Evolutionary conservation across 163 green algal genomes (phyloP).

Genomic region (Prototheca cutis): DNA sequence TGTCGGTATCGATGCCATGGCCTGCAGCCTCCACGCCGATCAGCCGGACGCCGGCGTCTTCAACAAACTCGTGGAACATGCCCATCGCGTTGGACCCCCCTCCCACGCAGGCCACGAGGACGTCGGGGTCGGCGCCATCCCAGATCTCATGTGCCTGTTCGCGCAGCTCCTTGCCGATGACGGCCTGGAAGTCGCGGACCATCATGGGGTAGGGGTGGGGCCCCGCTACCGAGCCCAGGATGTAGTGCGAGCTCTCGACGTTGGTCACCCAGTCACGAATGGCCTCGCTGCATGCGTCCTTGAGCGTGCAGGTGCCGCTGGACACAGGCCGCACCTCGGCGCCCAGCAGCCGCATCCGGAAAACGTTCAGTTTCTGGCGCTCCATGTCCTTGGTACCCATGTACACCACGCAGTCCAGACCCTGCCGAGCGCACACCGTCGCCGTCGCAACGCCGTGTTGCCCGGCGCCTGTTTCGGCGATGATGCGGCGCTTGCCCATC

Average conservation of each 20-base stretch:
- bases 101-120: conserved; percentile 94
- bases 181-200: conserved; percentile 93
- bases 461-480: conserved; percentile 95
- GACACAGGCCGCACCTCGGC: conserved; percentile 85
- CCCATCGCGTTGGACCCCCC: conserved; percentile 97
- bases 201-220: conserved; percentile 99
- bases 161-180: conserved; percentile 82
- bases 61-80: conserved; percentile 85
- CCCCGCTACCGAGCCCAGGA: conserved; percentile 88
- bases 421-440: conserved; percentile 89
- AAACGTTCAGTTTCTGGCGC: conserved; percentile 92
- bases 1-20: conserved; percentile 79
- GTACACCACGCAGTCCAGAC: conserved; percentile 96
- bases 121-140: conserved; percentile 72
- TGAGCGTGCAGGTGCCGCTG: conserved; percentile 89
- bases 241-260: conserved; percentile 98
- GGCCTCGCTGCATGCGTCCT: conserved; percentile 95
- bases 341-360: conserved; percentile 95
- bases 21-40: conserved; percentile 81
- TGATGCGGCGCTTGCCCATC: conserved; percentile 95
- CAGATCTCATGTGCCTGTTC: conserved; percentile 77
- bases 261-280: conserved; percentile 99
- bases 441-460: conserved; percentile 97
- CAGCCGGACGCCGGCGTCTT: conserved; percentile 80
- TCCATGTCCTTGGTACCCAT: conserved; percentile 99